Evolutionary conservation across 352 stramenopile genomes (phyloP).

Genomic region (Pythium oligandrum): DNA sequence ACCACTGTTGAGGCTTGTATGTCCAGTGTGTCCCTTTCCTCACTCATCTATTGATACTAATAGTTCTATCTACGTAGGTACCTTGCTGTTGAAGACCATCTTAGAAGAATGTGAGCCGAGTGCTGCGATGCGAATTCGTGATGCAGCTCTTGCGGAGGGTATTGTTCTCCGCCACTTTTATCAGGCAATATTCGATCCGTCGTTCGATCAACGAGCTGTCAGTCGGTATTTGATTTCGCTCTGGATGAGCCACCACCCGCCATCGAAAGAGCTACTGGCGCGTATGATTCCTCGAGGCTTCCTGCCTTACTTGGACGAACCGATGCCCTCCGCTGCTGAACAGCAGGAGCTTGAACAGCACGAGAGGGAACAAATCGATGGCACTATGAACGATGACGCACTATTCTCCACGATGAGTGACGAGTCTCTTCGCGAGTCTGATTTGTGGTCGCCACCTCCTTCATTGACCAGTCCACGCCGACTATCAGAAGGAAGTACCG

Average conservation of each 20-base stretch:
- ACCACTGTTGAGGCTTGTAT: conserved; percentile 76
- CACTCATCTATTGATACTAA: not conserved
- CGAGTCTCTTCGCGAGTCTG: conserved; percentile 14
- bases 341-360: conserved; percentile 84
- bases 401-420: conserved; percentile 32
- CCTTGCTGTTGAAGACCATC: conserved; percentile 90
- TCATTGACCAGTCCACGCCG: not conserved
- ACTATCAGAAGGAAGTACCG: not conserved
- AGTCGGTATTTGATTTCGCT: conserved; percentile 93
- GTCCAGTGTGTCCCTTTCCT: conserved; percentile 13
- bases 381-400: conserved; percentile 23
- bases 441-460: not conserved
- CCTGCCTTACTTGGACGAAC: conserved; percentile 85
- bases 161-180: conserved; percentile 93
- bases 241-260: conserved; percentile 90
- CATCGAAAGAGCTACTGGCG: conserved; percentile 86
- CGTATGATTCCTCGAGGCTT: conserved; percentile 90
- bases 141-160: conserved; percentile 89
- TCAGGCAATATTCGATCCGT: conserved; percentile 89
- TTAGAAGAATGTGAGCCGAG: conserved; percentile 83
- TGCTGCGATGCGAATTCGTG: conserved; percentile 81
- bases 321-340: conserved; percentile 68
- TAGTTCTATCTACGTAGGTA: conserved; percentile 52
- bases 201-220: conserved; percentile 91
- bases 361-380: conserved; percentile 47